A percentile compares a stretch with the other conserved stretches of the same genome.
Evolutionary conservation across 371 early-diverging fungal species (phyloP).

Genomic region (Rhizopus delemar): DNA sequence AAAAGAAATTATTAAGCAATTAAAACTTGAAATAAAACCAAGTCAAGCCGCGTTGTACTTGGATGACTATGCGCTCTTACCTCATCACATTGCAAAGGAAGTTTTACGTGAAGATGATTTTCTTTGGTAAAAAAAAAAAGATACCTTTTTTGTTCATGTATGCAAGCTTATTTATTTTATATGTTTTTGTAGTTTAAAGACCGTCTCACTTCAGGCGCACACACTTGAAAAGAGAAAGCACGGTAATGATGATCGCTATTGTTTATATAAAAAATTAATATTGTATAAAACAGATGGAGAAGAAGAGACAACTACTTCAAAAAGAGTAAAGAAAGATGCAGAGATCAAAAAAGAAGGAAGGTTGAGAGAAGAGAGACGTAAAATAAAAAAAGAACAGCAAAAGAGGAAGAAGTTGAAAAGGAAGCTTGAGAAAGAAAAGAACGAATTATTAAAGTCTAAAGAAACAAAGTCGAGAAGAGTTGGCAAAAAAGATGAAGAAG

Average conservation of each 20-base stretch:
- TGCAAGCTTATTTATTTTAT: no score
- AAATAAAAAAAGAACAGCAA: neutral
- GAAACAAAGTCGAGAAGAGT: neutral
- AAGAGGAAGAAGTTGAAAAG: neutral
- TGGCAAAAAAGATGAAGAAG: neutral
- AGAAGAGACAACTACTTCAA: neutral
- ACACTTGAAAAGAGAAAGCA: no score
- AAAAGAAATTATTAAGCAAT: conserved; percentile 8
- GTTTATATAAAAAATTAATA: no score
- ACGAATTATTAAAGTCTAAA: neutral
- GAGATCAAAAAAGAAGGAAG: neutral
- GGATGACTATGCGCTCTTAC: conserved; percentile 17
- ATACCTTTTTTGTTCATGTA: neutral
- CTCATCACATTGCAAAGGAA: conserved; percentile 10
- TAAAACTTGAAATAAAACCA: conserved; percentile 5
- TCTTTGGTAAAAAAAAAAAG: neutral
- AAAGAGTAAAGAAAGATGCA: neutral
- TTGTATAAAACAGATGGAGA: neutral
- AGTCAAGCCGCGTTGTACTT: conserved; percentile 4
- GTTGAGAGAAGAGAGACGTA: neutral
- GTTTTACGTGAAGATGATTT: conserved; percentile 20
- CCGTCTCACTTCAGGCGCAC: no score
- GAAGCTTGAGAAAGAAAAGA: neutral
- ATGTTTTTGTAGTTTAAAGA: no score
- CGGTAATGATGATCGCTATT: no score